Conservation (phyloP, 306 rosid species). For the Cicer pinnatifidum region DNA sequence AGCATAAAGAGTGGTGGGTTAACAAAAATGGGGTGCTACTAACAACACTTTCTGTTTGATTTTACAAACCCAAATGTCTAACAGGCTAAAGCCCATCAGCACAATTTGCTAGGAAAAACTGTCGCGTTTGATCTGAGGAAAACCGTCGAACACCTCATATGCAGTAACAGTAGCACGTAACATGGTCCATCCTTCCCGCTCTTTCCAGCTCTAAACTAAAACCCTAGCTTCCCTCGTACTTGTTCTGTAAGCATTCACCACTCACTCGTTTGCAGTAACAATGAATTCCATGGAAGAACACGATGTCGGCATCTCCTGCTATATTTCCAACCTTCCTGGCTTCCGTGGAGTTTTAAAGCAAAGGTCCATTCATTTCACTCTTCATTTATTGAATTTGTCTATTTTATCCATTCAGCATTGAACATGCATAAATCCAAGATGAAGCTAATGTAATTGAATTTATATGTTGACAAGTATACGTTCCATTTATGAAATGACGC, state of each 20-base stretch:
- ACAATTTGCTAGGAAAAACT: neutral
- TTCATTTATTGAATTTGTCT: neutral
- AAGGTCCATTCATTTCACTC: constrained; percentile 54
- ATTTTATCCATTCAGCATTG: neutral
- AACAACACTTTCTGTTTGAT: no score
- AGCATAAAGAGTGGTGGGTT: no score
- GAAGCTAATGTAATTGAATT: neutral
- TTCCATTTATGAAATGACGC: neutral
- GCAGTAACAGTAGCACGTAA: constrained; percentile 37
- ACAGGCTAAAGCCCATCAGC: neutral
- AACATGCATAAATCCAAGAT: neutral
- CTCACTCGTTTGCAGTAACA: constrained; percentile 1
- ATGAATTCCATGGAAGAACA: constrained; percentile 65
- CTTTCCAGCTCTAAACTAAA: constrained; percentile 38
- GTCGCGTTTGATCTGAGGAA: neutral
- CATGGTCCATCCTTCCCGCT: constrained; percentile 29
- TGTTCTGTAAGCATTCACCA: neutral
- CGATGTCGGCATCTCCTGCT: constrained; percentile 83
- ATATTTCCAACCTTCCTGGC: constrained; percentile 84
- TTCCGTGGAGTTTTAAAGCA: constrained; percentile 90
- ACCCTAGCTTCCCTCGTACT: constrained; percentile 47
- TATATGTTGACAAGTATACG: neutral
- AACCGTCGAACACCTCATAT: constrained; percentile 20
- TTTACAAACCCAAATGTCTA: neutral
- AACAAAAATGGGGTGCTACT: no score